Base-by-base conservation (phyloP, 78 protist genomes). In the Mastigamoeba balamuthi region DNA sequence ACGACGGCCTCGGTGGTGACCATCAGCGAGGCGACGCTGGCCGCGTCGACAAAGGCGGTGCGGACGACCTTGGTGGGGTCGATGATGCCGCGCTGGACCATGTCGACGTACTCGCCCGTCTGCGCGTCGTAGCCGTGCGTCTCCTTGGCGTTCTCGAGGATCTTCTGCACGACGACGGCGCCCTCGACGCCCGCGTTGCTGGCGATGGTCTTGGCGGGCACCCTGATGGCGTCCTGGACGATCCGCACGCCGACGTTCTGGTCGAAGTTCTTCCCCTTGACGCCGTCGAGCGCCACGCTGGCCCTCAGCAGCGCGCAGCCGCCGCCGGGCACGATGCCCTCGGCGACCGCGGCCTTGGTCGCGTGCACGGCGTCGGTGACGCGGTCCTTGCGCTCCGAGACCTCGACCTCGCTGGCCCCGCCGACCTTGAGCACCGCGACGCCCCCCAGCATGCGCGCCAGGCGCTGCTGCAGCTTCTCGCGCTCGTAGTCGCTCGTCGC, bases 31-130 rank as follows among this genome's bases (percentile, higher is more conserved):
- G 97, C 92, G 6, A 96, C 95, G 72, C 39, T 70, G 6, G 44
- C 28, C 4, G 87, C 87, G 66, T 88, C 88, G 8, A 86, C 73
- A 29, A 95, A 77, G 29, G 96, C 96, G 4, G 95, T 92, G 42
- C 94, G 69, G 52, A 95, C 97, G 4, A 96, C 99, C 95, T 96
- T 98, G 74, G 95, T 89, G 41, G 99, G 99, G 91, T 98, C 99
- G 78, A 98, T 88, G 86, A 98, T 91, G 37, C 99, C 99, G 41
- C 88, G 85, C 65, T 69, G 29, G 64, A 94, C 27, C 97, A 98
- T 84, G 87, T 98, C 86, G 77, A 69, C 84, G 81, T 88, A 95
- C 76, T 84, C 41, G 75, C 80, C 92, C 30, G 67, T 88, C 29
- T 79, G 82, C 4, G 98, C 97, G 66, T 97, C 64, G 92, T 44